Base-by-base conservation (phyloP, 208 protist species). In the Novymonas esmeraldas region DNA sequence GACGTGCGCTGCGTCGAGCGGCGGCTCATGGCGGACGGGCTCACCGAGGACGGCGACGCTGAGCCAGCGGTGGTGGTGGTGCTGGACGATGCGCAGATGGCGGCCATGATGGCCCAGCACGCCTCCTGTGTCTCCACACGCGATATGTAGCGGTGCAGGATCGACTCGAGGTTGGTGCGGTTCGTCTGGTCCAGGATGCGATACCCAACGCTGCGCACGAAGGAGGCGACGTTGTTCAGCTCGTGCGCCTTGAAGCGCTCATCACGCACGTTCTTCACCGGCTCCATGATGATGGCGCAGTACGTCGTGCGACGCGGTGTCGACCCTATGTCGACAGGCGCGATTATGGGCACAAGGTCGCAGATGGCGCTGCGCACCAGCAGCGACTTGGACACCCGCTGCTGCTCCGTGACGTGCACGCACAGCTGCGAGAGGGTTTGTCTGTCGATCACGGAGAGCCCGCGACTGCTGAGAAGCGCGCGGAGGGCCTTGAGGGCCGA, bases 201-300 rank as follows among this genome's bases (percentile, higher is more conserved):
- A 61, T 94, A 95, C 26, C 89, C 92, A 16, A 93, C 92, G 55
- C 81, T 88, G 24, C 84, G 72, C 42, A 97, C 84, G 52, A 94
- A 97, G 14, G 69, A 80, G 16, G 87, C 89, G 33, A 97, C 84
- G 69, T 97, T 94, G 22, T 78, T 61, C 56, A 97, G 72, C 69
- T 97, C 89, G 45, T 86, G 75, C 7, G 73, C 56, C 76, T 97
- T 97, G 67, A 78, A 78, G 46, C 70, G 73, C 57, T 97, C 89
- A 50, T 94, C 87, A 9, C 92, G 92, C 29, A 97, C 81, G 54
- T 97, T 97, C 77, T 97, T 97, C 26, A 95, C 89, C 28, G 92
- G 89, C 68, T 97, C 89, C 92, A 97, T 97, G 51, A 97, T 81
- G 56, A 95, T 90, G 22, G 85, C 89, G 49, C 79, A 87, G 72